Percentiles rank a stretch among this genome's conserved stretches.
Evolutionary conservation across 192 early-diverging fungal species (phyloP).

Genomic region (Endogone sp.): DNA sequence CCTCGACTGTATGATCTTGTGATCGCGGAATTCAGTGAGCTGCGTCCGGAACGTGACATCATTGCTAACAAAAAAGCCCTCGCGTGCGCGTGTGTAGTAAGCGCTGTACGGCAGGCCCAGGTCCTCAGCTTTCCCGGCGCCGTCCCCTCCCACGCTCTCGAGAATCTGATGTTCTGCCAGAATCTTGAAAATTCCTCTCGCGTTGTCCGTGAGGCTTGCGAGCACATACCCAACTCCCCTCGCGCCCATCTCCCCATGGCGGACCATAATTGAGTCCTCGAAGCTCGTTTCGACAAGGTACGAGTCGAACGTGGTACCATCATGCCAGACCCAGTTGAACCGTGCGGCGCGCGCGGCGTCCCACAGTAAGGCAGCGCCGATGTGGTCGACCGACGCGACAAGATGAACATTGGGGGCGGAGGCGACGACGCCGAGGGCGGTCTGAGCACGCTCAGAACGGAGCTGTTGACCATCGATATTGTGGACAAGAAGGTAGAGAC

Average conservation of each 20-base stretch:
- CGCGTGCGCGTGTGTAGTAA: slow-evolving; percentile 70
- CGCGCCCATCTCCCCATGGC: slow-evolving; percentile 49
- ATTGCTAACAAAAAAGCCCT: slow-evolving; percentile 79
- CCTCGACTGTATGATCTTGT: slow-evolving; percentile 76
- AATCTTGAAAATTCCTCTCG: slow-evolving; percentile 80
- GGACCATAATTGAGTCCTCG: slow-evolving; percentile 67
- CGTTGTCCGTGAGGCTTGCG: slow-evolving; percentile 77
- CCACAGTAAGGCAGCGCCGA: slow-evolving; percentile 87
- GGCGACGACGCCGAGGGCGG: slow-evolving; percentile 64
- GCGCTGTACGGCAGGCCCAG: slow-evolving; percentile 61
- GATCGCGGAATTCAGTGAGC: slow-evolving; percentile 91
- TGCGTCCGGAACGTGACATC: slow-evolving; percentile 86
- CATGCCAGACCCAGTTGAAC: slow-evolving; percentile 90
- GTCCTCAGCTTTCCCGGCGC: slow-evolving; percentile 22
- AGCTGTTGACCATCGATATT: slow-evolving; percentile 84
- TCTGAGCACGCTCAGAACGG: slow-evolving; percentile 65
- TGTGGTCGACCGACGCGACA: slow-evolving; percentile 87
- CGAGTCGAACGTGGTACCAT: slow-evolving; percentile 80
- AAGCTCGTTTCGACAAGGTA: slow-evolving; percentile 83
- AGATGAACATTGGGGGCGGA: slow-evolving; percentile 64
- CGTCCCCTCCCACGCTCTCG: slow-evolving; percentile 25
- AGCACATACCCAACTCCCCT: slow-evolving; percentile 78
- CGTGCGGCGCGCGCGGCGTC: slow-evolving; percentile 63
- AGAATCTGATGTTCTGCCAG: slow-evolving; percentile 80
- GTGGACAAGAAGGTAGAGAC: slow-evolving; percentile 77